These are phyloP conservation scores for Penicillium coffeae DNA, from an alignment of 495 filamentous ascomycete genomes.

Conservation along the genomic window DNA sequence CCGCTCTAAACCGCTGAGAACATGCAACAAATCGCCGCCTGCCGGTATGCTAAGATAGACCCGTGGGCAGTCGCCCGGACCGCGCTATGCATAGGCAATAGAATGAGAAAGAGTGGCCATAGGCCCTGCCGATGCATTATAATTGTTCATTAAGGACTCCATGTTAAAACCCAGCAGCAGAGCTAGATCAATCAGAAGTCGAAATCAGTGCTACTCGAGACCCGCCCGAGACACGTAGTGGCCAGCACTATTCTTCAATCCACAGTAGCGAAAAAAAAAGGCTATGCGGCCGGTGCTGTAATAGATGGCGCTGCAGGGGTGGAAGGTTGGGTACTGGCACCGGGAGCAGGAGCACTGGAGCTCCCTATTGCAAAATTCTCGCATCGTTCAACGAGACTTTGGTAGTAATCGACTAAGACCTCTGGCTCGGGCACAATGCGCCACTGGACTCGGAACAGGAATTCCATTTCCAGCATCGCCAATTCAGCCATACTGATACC, in stretches of 20 bases:
- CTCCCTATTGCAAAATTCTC: slow-evolving; percentile 55
- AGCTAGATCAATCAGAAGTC: neutral
- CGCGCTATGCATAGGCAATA: neutral
- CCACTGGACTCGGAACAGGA: slow-evolving; percentile 88
- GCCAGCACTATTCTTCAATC: neutral
- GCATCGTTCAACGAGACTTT: slow-evolving; percentile 71
- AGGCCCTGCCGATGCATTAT: slow-evolving; percentile 13
- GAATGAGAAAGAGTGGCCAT: slow-evolving; percentile 8
- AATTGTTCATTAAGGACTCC: slow-evolving; percentile 14
- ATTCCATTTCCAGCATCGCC: slow-evolving; percentile 91
- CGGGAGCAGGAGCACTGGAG: slow-evolving; percentile 9
- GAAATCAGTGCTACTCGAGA: slow-evolving; percentile 14
- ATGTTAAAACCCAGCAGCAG: neutral
- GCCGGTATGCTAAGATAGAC: slow-evolving; percentile 17
- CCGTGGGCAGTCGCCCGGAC: neutral
- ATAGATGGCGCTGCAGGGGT: neutral
- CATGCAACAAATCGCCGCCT: slow-evolving; percentile 20
- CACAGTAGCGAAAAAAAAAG: neutral
- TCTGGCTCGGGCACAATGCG: slow-evolving; percentile 94
- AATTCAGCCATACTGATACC: slow-evolving; percentile 85
- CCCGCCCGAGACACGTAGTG: slow-evolving; percentile 17
- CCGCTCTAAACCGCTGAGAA: slow-evolving; percentile 24
- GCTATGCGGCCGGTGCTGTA: slow-evolving; percentile 11
- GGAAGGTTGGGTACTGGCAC: too few species aligned
- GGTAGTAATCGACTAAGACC: slow-evolving; percentile 87